These are phyloP conservation scores for Podospora pseudoanserina DNA, from an alignment of 495 filamentous ascomycete genomes.

Conservation along the genomic window DNA sequence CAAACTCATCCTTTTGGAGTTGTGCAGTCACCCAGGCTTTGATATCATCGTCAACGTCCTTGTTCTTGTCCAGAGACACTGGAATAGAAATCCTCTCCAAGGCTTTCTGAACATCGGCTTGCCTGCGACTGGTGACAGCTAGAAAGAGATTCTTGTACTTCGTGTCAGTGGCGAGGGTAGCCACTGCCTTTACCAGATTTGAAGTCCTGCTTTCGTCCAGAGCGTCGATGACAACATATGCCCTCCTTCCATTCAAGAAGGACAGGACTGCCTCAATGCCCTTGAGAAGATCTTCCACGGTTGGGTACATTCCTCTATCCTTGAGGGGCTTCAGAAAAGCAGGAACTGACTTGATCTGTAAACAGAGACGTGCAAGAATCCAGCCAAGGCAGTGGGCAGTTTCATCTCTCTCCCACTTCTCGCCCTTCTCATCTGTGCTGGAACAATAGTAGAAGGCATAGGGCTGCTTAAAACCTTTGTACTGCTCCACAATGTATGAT, in stretches of 20 bases:
- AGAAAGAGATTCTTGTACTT: conserved; percentile 37
- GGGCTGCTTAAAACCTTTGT: conserved; percentile 7
- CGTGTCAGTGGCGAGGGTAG: conserved; percentile 24
- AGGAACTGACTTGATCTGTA: conserved; percentile 25
- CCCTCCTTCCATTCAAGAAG: conserved; percentile 2
- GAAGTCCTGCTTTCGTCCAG: conserved; percentile 32
- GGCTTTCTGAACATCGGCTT: conserved; percentile 34
- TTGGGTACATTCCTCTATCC: conserved; percentile 6
- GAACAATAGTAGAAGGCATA: conserved; percentile 40
- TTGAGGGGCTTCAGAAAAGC: conserved; percentile 12
- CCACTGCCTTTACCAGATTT: conserved; percentile 21
- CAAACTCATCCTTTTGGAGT: conserved; percentile 22
- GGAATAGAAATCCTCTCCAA: conserved; percentile 12
- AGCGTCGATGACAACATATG: conserved; percentile 35
- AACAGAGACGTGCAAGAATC: conserved; percentile 32
- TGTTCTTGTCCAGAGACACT: conserved; percentile 36
- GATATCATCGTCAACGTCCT: conserved; percentile 35
- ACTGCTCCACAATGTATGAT: conserved; percentile 30
- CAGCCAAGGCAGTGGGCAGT: conserved; percentile 29
- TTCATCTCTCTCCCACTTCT: conserved; percentile 25
- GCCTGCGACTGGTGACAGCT: conserved; percentile 41
- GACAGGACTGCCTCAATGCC: conserved; percentile 14
- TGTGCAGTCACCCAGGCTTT: conserved; percentile 25
- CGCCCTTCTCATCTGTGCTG: conserved; percentile 23
- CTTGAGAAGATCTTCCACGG: conserved; percentile 11